Conservation (phyloP, 192 early-diverging fungal genomes). For the Pilobolus umbonatus region DNA sequence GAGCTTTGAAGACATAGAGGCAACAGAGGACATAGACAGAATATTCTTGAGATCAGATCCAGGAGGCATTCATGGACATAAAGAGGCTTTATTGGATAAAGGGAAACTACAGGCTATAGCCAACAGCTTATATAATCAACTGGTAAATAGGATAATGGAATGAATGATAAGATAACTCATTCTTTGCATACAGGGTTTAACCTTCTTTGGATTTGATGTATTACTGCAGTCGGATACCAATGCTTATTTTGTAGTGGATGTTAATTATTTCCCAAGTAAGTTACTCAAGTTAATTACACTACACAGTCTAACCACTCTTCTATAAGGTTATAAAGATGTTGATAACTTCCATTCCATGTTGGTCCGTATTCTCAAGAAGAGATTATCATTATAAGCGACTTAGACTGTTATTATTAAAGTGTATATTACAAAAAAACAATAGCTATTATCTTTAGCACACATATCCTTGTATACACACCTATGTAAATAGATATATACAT, state of each 20-base stretch:
- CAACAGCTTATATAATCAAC: constrained; percentile 13
- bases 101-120: constrained; percentile 23
- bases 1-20: constrained; percentile 12
- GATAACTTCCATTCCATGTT: constrained; percentile 16
- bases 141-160: constrained; percentile 13
- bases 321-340: constrained; percentile 20
- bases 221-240: constrained; percentile 21
- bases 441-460: neutral
- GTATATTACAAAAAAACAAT: neutral
- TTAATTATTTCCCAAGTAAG: constrained; percentile 40
- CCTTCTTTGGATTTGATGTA: constrained; percentile 40
- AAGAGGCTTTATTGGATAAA: constrained; percentile 19
- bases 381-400: neutral
- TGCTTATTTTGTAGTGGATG: constrained; percentile 31
- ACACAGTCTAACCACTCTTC: no score
- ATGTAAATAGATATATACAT: no score
- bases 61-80: constrained; percentile 9
- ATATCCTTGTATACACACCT: neutral
- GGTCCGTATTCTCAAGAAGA: constrained; percentile 15
- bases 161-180: neutral
- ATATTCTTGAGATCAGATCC: neutral
- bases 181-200: constrained; percentile 23
- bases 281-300: neutral
- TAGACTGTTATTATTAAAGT: neutral
- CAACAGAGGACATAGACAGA: neutral